Conservation (phyloP, 805 yeast species). For the Wickerhamomyces ciferrii region DNA sequence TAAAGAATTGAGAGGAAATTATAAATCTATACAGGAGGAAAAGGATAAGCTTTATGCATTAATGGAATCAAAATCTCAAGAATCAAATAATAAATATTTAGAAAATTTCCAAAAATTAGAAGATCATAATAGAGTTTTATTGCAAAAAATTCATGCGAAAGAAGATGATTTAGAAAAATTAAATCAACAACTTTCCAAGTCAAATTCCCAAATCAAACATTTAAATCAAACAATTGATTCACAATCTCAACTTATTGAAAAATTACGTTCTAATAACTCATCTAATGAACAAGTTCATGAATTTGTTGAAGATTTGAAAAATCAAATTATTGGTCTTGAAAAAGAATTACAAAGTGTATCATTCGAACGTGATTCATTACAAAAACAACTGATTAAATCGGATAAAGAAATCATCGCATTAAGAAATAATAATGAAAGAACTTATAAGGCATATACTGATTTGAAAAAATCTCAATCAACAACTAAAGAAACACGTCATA, state of each 20-base stretch:
- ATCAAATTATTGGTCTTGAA: conserved; percentile 9
- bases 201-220: neutral
- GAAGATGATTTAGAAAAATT: neutral
- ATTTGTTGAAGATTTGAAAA: neutral
- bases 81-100: neutral
- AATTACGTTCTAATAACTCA: neutral
- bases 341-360: conserved; percentile 19
- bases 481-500: neutral
- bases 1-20: conserved; percentile 1
- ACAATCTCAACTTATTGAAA: conserved; percentile 5
- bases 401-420: conserved; percentile 20
- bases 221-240: neutral
- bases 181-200: neutral
- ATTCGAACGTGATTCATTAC: conserved; percentile 21
- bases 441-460: conserved; percentile 19
- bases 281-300: neutral
- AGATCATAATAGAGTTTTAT: neutral
- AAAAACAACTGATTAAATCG: conserved; percentile 11
- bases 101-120: neutral
- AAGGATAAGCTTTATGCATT: neutral
- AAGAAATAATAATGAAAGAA: conserved; percentile 25
- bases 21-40: neutral
- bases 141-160: neutral
- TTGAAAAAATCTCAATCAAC: conserved; percentile 5
- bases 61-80: neutral